Evolutionary conservation across 2,329 filamentous ascomycete species (phyloP).

Genomic region (Alternaria infectoria): DNA sequence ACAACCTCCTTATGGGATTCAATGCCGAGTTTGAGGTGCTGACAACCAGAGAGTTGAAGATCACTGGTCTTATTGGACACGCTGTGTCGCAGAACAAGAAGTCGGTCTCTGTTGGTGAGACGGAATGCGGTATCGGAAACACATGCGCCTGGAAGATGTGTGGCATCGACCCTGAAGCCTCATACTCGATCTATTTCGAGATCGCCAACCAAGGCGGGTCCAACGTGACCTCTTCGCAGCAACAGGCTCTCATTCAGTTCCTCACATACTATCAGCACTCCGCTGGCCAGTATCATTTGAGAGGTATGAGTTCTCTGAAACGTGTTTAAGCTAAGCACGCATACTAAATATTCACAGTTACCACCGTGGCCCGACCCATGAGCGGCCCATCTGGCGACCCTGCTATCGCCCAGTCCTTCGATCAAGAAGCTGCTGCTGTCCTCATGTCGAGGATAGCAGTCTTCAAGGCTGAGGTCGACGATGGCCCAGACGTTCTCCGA

Average conservation of each 20-base stretch:
- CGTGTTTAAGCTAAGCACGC: neutral
- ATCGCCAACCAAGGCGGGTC: slow-evolving; percentile 93
- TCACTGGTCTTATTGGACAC: slow-evolving; percentile 95
- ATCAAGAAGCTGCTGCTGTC: slow-evolving; percentile 96
- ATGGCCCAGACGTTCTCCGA: slow-evolving; percentile 95
- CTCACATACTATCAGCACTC: slow-evolving; percentile 98
- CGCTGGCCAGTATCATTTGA: slow-evolving; percentile 92
- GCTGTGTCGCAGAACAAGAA: slow-evolving; percentile 98
- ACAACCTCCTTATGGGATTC: slow-evolving; percentile 97
- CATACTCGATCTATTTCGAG: slow-evolving; percentile 97
- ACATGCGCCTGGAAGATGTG: slow-evolving; percentile 99
- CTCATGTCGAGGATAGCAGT: slow-evolving; percentile 99
- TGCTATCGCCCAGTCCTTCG: slow-evolving; percentile 94
- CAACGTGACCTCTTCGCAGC: slow-evolving; percentile 80
- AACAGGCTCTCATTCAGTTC: slow-evolving; percentile 97
- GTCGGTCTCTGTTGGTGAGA: slow-evolving; percentile 94
- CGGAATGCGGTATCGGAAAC: slow-evolving; percentile 97
- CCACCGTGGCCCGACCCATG: slow-evolving; percentile 87
- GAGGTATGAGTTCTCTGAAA: slow-evolving; percentile 47
- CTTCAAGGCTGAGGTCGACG: slow-evolving; percentile 98
- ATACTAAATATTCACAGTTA: slow-evolving; percentile 61
- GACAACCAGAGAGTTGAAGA: slow-evolving; percentile 97
- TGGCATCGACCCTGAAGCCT: slow-evolving; percentile 90
- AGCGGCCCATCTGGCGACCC: slow-evolving; percentile 94
- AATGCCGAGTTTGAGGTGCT: slow-evolving; percentile 95